phyloP scores from a whole-genome alignment of 345 rosid genomes.

The Crucihimalaya himalaica region DNA sequence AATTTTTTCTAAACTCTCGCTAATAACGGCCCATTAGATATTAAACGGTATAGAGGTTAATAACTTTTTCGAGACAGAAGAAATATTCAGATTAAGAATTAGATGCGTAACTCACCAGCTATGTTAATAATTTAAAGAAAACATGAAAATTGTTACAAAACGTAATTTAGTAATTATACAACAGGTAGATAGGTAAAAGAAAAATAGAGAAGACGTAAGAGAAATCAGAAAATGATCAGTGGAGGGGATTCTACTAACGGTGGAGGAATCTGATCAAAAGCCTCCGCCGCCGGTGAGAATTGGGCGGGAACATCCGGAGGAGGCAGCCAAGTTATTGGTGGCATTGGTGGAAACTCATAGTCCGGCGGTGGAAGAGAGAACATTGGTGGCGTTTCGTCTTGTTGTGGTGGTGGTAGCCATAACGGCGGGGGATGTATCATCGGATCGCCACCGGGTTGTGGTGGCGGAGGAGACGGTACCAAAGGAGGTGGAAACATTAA shows the following conservation, averaged over 20 bases:
- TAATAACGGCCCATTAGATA: background rate
- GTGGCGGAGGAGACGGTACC: conserved; percentile 42
- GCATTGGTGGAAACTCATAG: conserved; percentile 39
- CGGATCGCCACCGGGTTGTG: conserved; percentile 4
- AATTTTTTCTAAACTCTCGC: background rate
- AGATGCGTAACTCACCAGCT: no score
- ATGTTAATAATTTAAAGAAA: no score
- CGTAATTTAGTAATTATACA: conserved; percentile 1
- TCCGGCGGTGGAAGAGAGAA: conserved; percentile 35
- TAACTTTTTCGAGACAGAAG: background rate
- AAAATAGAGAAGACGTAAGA: background rate
- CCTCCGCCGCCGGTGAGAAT: background rate
- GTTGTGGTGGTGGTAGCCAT: conserved; percentile 30
- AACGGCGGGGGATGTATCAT: conserved; percentile 10
- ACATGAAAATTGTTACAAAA: conserved; percentile 21
- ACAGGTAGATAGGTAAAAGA: background rate
- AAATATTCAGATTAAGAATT: no score
- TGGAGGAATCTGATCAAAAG: conserved; percentile 5
- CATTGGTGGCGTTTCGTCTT: background rate
- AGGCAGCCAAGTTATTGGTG: conserved; percentile 38
- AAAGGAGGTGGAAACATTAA: conserved; percentile 34
- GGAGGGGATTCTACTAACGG: conserved; percentile 1
- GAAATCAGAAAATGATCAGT: background rate
- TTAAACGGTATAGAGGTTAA: background rate
- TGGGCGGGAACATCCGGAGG: conserved; percentile 29